These are phyloP conservation scores for Neofusicoccum umdonicola DNA, from an alignment of 2,329 filamentous ascomycete genomes.

Conservation along the genomic window DNA sequence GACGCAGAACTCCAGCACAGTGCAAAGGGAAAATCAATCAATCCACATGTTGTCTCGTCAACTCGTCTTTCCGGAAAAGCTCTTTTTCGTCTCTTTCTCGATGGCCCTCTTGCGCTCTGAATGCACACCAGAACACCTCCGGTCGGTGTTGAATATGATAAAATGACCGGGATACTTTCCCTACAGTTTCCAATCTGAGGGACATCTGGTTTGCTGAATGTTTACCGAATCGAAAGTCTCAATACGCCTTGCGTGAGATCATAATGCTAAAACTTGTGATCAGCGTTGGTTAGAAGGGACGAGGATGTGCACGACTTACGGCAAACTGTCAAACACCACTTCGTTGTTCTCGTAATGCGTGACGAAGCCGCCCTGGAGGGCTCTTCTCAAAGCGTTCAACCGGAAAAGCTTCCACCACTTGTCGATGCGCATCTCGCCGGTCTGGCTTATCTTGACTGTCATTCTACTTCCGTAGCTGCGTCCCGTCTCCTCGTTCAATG, in stretches of 20 bases:
- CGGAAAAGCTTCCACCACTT: constrained; percentile 72
- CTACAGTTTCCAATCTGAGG: too few species aligned
- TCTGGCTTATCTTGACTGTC: constrained; percentile 58
- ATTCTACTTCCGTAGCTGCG: constrained; percentile 61
- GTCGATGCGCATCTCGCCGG: constrained; percentile 63
- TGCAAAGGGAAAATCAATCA: not conserved
- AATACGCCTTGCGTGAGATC: not conserved
- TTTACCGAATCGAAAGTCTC: not conserved
- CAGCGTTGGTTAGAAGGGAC: not conserved
- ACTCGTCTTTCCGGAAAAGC: not conserved
- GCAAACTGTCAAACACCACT: constrained; percentile 15
- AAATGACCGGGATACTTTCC: too few species aligned
- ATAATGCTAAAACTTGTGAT: not conserved
- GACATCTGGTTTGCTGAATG: too few species aligned
- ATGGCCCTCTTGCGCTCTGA: not conserved
- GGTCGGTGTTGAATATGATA: not conserved
- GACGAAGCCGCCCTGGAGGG: constrained; percentile 50
- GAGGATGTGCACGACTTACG: not conserved
- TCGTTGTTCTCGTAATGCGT: constrained; percentile 39
- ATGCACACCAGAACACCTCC: not conserved
- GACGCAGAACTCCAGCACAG: not conserved
- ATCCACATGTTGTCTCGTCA: not conserved
- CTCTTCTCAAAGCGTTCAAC: constrained; percentile 59
- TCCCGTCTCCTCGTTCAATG: constrained; percentile 60
- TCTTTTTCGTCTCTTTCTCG: not conserved